Evolutionary conservation across 164 flowering plant genomes (phyloP).

Genomic region (Piper betle): DNA sequence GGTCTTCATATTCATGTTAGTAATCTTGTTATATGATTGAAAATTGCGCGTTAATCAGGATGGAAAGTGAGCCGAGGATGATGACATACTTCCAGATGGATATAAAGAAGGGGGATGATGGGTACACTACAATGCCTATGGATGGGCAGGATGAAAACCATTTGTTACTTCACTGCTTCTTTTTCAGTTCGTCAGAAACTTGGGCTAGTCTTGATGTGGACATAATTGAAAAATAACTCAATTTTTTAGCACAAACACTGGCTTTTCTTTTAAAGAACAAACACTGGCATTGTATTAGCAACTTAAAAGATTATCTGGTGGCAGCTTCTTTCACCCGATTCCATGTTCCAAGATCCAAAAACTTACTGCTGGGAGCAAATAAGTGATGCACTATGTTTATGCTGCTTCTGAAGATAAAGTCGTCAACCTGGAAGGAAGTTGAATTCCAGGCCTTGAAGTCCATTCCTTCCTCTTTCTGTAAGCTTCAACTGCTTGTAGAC

Average conservation of each 20-base stretch:
- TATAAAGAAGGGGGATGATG: conserved; percentile 30
- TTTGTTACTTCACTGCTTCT: too few species aligned
- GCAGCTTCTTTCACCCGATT: too few species aligned
- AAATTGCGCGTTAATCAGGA: conserved; percentile 16
- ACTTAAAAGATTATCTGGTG: too few species aligned
- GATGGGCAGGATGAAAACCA: too few species aligned
- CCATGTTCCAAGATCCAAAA: too few species aligned
- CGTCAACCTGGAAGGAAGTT: conserved; percentile 18
- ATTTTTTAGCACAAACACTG: too few species aligned
- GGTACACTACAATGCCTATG: conserved; percentile 4
- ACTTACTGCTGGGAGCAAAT: too few species aligned
- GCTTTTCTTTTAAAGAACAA: too few species aligned
- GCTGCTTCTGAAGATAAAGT: background rate
- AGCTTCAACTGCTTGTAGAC: conserved; percentile 70
- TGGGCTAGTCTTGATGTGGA: too few species aligned
- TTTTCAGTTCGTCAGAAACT: too few species aligned
- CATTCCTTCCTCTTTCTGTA: conserved; percentile 75
- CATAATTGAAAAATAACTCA: too few species aligned
- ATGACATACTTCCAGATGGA: conserved; percentile 57
- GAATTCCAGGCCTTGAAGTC: conserved; percentile 68
- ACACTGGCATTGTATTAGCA: too few species aligned
- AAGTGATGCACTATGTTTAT: background rate
- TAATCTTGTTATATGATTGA: background rate
- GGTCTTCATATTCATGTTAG: background rate
- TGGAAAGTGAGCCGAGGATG: conserved; percentile 34